Evolutionary conservation across 177 flowering plant species (phyloP).

Genomic region (Tripterygium wilfordii): DNA sequence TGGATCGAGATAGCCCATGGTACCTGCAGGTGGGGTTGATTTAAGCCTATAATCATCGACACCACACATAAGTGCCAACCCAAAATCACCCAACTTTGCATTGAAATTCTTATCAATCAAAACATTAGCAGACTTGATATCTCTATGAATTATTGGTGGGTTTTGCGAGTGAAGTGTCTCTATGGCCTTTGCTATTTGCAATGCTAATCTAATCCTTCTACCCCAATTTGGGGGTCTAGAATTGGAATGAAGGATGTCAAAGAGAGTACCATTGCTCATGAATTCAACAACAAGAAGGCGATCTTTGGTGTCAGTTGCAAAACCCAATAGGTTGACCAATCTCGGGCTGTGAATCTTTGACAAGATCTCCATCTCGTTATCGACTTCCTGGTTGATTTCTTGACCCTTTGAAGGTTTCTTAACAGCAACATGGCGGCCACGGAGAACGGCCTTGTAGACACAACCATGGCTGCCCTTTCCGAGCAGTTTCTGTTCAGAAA

Average conservation of each 20-base stretch:
- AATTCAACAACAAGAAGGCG: conserved; percentile 81
- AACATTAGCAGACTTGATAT: conserved; percentile 84
- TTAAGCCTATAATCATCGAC: conserved; percentile 48
- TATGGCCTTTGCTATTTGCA: conserved; percentile 75
- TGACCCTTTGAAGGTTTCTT: conserved; percentile 37
- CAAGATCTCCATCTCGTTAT: conserved; percentile 81
- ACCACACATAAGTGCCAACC: conserved; percentile 68
- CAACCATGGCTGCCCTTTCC: conserved; percentile 78
- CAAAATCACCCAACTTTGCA: conserved; percentile 90
- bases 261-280: conserved; percentile 88
- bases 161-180: conserved; percentile 56
- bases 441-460: conserved; percentile 63
- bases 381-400: conserved; percentile 41
- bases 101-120: conserved; percentile 64
- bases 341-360: conserved; percentile 68
- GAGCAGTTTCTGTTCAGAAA: conserved; percentile 56
- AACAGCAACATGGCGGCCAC: conserved; percentile 64
- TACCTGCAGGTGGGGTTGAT: conserved; percentile 92
- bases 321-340: conserved; percentile 79
- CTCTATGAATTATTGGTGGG: conserved; percentile 91
- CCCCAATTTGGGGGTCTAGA: conserved; percentile 62
- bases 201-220: conserved; percentile 63
- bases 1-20: conserved; percentile 93
- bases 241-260: conserved; percentile 54
- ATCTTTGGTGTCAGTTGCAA: conserved; percentile 31